These are phyloP conservation scores for Themeda triandra DNA, from an alignment of 176 grass and related monocot genomes.

Conservation along the genomic window DNA sequence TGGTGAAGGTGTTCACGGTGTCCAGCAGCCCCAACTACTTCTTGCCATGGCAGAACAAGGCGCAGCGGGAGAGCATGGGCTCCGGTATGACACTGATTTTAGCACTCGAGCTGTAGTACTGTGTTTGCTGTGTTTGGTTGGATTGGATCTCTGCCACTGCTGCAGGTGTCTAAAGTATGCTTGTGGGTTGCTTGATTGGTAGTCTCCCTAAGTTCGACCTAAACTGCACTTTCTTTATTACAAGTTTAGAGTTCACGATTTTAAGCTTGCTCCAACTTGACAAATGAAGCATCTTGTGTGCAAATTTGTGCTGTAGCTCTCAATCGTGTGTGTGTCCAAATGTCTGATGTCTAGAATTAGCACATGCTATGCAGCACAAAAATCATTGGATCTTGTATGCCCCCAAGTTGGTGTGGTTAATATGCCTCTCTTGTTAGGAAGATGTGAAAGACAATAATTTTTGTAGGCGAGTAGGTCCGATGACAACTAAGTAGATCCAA, in stretches of 20 bases:
- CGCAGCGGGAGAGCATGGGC: conserved; percentile 96
- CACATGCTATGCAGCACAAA: not conserved
- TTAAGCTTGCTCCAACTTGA: not conserved
- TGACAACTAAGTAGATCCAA: not conserved
- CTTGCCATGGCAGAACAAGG: conserved; percentile 96
- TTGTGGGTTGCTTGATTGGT: not conserved
- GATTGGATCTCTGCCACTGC: conserved; percentile 10
- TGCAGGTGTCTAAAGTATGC: not conserved
- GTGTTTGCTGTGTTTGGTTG: not conserved
- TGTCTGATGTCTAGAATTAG: not conserved
- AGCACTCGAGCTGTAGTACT: not conserved
- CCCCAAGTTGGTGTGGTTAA: not conserved
- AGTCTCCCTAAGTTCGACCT: not conserved
- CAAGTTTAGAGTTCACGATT: not conserved
- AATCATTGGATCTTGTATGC: not conserved
- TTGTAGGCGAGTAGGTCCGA: not conserved
- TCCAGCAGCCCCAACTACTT: conserved; percentile 97
- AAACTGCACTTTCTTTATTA: not conserved
- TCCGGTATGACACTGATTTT: conserved; percentile 53
- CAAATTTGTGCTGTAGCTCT: not conserved
- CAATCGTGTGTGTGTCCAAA: not conserved
- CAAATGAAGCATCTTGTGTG: not conserved
- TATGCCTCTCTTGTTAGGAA: not conserved
- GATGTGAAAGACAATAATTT: not conserved
- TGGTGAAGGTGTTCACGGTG: conserved; percentile 97